Evolutionary conservation across 495 filamentous ascomycete genomes (phyloP).

Genomic region (Chaetomium fimeti): DNA sequence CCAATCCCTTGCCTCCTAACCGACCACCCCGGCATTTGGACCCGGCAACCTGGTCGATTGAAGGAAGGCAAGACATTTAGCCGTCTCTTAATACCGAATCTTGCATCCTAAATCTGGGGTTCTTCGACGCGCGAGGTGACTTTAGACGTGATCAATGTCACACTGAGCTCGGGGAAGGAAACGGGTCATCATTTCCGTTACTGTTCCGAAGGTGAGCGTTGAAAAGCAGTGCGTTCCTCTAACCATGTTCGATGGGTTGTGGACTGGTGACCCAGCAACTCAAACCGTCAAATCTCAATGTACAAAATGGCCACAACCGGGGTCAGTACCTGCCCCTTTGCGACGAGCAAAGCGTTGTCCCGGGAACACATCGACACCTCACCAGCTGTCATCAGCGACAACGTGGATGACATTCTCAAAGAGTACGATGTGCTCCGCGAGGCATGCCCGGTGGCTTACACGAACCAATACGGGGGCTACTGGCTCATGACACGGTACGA

Average conservation of each 20-base stretch:
- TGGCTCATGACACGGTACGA: constrained; percentile 8
- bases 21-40: neutral
- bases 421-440: constrained; percentile 7
- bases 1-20: neutral
- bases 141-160: too few species aligned
- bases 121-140: neutral
- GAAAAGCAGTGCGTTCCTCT: too few species aligned
- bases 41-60: neutral
- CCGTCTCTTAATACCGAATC: neutral
- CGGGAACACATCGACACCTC: constrained; percentile 5
- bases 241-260: too few species aligned
- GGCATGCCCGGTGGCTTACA: neutral
- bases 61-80: neutral
- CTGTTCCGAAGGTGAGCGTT: too few species aligned
- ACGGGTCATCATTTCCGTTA: too few species aligned
- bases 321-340: neutral
- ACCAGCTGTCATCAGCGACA: neutral
- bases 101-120: neutral
- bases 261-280: too few species aligned
- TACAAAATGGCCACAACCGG: neutral
- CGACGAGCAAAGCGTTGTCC: neutral
- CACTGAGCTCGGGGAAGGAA: too few species aligned
- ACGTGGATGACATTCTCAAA: neutral
- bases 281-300: too few species aligned
- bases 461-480: constrained; percentile 7